These are phyloP conservation scores for Globisporangium spiculum DNA, from an alignment of 352 stramenopile species.

Conservation along the genomic window DNA sequence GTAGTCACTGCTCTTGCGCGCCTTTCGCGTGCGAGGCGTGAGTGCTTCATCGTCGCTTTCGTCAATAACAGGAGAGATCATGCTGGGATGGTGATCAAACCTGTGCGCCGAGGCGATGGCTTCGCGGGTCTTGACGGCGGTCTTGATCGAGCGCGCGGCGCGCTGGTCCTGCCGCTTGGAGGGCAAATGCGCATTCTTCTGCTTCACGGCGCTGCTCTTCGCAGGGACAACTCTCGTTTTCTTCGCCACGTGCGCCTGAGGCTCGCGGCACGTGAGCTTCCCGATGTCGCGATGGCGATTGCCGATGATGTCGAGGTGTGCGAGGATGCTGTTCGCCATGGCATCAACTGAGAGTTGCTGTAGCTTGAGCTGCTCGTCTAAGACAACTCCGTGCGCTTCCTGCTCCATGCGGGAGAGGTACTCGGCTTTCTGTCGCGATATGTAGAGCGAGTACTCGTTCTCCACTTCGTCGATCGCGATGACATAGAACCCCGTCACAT, in stretches of 20 bases:
- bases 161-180: conserved; percentile 54
- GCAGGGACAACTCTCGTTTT: conserved; percentile 33
- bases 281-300: conserved; percentile 67
- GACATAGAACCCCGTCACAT: conserved; percentile 37
- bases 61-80: not conserved
- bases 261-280: conserved; percentile 50
- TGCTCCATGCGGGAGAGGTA: conserved; percentile 34
- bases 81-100: not conserved
- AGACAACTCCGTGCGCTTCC: not conserved
- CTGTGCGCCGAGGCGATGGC: conserved; percentile 36
- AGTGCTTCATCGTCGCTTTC: conserved; percentile 17
- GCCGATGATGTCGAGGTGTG: conserved; percentile 59
- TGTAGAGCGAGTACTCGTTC: conserved; percentile 63
- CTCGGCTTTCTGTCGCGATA: conserved; percentile 43
- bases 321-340: conserved; percentile 48
- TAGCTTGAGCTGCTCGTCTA: not conserved
- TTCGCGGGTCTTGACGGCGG: conserved; percentile 36
- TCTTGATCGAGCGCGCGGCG: conserved; percentile 45
- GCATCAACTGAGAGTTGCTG: conserved; percentile 20
- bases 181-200: conserved; percentile 36
- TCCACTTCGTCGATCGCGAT: conserved; percentile 61
- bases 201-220: conserved; percentile 25
- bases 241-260: conserved; percentile 36
- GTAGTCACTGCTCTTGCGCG: conserved; percentile 53
- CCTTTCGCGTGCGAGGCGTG: conserved; percentile 19